These are phyloP conservation scores for Cladorrhinum sp. DNA, from an alignment of 2,329 filamentous ascomycete genomes.

Conservation along the genomic window DNA sequence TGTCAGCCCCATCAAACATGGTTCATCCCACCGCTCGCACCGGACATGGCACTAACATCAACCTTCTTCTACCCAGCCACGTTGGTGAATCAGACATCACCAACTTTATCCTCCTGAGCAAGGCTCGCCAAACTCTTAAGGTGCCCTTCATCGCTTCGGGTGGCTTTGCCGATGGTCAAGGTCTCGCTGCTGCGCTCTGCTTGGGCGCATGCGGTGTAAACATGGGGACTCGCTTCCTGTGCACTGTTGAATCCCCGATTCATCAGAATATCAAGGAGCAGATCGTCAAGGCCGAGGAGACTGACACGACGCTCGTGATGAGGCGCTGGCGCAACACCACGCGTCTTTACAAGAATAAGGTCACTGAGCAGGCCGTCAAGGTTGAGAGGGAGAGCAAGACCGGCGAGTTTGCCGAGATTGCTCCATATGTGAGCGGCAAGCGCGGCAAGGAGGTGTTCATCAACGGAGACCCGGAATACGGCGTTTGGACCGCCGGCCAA, in stretches of 20 bases:
- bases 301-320: conserved; percentile 84
- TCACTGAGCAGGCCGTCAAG: conserved; percentile 74
- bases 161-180: conserved; percentile 92
- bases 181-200: conserved; percentile 83
- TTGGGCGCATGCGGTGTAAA: conserved; percentile 93
- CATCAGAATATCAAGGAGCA: conserved; percentile 91
- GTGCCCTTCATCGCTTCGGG: conserved; percentile 95
- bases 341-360: conserved; percentile 85
- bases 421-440: conserved; percentile 83
- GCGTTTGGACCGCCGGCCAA: conserved; percentile 96
- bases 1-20: conserved; percentile 2
- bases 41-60: conserved; percentile 1
- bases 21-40: conserved; percentile 1
- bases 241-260: conserved; percentile 87
- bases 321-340: conserved; percentile 91
- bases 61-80: conserved; percentile 45
- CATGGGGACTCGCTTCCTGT: conserved; percentile 99
- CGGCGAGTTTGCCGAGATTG: conserved; percentile 87
- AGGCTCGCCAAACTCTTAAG: conserved; percentile 77
- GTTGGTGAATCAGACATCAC: conserved; percentile 85
- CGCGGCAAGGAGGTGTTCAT: conserved; percentile 87
- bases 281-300: conserved; percentile 85
- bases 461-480: conserved; percentile 86
- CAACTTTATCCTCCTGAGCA: conserved; percentile 82
- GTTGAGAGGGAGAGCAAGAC: conserved; percentile 79